A percentile compares a stretch with the other conserved stretches of the same genome.
Conservation (phyloP, 208 protist species). For the Novymonas esmeraldas region DNA sequence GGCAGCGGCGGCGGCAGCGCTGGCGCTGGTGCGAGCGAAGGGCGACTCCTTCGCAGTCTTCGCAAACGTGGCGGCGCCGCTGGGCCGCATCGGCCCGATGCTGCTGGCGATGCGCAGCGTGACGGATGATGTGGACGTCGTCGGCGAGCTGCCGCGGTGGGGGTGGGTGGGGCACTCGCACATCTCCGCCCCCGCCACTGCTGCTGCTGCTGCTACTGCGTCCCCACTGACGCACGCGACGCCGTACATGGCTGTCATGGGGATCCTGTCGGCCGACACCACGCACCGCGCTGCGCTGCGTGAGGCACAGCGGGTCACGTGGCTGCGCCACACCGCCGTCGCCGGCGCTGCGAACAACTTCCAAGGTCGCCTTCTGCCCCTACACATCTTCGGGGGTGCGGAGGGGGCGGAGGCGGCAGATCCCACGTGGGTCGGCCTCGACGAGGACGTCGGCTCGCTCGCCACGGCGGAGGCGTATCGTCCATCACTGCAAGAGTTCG, state of each 20-base stretch:
- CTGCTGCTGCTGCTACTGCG: no score
- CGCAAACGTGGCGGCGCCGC: conserved; percentile 8
- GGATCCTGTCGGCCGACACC: conserved; percentile 20
- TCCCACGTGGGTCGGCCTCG: conserved; percentile 1
- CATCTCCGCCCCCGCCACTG: background rate
- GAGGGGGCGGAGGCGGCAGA: background rate
- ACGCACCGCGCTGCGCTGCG: conserved; percentile 8
- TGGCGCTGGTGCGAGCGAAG: background rate
- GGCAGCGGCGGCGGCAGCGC: no score
- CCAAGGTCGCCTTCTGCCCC: conserved; percentile 15
- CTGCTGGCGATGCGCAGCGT: conserved; percentile 24
- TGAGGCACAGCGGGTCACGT: conserved; percentile 15
- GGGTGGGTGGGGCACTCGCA: conserved; percentile 9
- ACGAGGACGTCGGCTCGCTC: background rate
- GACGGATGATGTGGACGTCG: conserved; percentile 17
- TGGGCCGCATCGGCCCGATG: conserved; percentile 28
- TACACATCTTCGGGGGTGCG: conserved; percentile 17
- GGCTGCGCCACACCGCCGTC: conserved; percentile 16
- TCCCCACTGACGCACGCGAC: background rate
- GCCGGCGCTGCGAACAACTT: conserved; percentile 14
- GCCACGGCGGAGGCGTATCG: background rate
- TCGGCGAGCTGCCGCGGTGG: conserved; percentile 17
- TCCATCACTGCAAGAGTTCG: conserved; percentile 1
- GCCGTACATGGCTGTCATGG: conserved; percentile 24
- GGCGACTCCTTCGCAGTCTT: conserved; percentile 5